Base-by-base conservation (phyloP, 2,329 filamentous ascomycete species). In the Onygena corvina region DNA sequence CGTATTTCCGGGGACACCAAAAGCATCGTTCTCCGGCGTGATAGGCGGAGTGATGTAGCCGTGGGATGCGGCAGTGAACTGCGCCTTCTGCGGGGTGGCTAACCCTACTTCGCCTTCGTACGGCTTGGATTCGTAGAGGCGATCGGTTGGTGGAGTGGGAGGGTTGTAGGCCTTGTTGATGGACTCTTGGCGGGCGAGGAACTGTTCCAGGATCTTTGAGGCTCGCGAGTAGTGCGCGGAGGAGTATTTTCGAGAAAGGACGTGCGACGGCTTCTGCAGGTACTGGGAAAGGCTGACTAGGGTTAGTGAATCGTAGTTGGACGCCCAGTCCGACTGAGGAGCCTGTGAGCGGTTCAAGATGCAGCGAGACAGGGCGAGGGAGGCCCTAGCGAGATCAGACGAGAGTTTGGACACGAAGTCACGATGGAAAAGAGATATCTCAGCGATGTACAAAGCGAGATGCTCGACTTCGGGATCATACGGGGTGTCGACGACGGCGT, bases 401-500 rank as follows among this genome's bases (percentile, higher is more conserved):
- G 92, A 88, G 61, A 84, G 84, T 50, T 84, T 88, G 12, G 89
- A 92, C 54, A 98, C 89, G 60, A 98, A 98, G 57, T 96, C 92
- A 61, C 90, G 85, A 72, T 96, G 87, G 70, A 95, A 98, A 35
- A 96, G 75, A 40, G 89, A 86, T 60, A 96, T 90, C 71, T 98
- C 92, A 63, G 86, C 83, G 54, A 98, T 84, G 72, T 96, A 98
- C 54, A 85, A 77, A 14, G 89, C 82, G 85, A 98, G 90, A 68
- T 94, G 84, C 71, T 96, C 87, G 18, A 94, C 83, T 68, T 95
- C 89, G 20, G 80, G 76, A 64, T 94, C 86, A 61, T 85, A 86
- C 7, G 71, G 68, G 18, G 71, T 71, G 65, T 94, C 86, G 40
- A 85, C 78, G 33, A 93, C 78, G 54, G 90, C 87, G 53, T 95